Evolutionary conservation across 139 green algal species (phyloP).

Genomic region (Asterochloris sp.): DNA sequence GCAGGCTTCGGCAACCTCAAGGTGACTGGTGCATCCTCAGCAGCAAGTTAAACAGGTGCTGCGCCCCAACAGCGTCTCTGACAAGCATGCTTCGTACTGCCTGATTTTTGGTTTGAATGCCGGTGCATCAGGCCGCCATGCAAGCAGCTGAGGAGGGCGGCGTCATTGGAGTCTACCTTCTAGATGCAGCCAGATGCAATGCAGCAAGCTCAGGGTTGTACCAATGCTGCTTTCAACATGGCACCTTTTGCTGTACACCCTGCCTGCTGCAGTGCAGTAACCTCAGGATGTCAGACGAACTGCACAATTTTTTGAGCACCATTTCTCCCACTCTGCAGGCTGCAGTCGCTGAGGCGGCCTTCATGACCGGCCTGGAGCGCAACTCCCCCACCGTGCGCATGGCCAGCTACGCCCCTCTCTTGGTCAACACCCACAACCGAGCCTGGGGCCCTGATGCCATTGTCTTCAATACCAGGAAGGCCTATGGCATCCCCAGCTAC

Average conservation of each 20-base stretch:
- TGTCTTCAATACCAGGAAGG: slow-evolving; percentile 46
- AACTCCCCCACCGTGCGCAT: slow-evolving; percentile 55
- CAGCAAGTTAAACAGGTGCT: no score
- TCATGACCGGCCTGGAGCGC: slow-evolving; percentile 68
- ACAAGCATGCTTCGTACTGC: neutral
- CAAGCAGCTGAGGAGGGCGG: neutral
- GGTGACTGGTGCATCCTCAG: neutral
- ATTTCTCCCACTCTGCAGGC: slow-evolving; percentile 15
- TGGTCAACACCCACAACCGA: slow-evolving; percentile 49
- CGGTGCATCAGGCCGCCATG: neutral
- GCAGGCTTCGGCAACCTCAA: slow-evolving; percentile 21
- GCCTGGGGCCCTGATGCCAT: slow-evolving; percentile 50
- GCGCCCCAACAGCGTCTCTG: neutral
- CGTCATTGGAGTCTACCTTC: no score
- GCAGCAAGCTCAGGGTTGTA: no score
- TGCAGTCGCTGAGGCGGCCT: slow-evolving; percentile 61
- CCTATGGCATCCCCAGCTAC: slow-evolving; percentile 27
- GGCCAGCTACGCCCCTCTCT: slow-evolving; percentile 61
- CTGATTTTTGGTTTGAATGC: neutral
- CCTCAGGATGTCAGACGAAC: neutral
- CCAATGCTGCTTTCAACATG: neutral
- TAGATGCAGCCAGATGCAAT: no score
- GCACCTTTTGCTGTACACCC: neutral
- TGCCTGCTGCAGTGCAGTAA: neutral
- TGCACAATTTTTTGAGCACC: no score